phyloP scores from a whole-genome alignment of 352 stramenopile genomes.

The Globisporangium spinosum region DNA sequence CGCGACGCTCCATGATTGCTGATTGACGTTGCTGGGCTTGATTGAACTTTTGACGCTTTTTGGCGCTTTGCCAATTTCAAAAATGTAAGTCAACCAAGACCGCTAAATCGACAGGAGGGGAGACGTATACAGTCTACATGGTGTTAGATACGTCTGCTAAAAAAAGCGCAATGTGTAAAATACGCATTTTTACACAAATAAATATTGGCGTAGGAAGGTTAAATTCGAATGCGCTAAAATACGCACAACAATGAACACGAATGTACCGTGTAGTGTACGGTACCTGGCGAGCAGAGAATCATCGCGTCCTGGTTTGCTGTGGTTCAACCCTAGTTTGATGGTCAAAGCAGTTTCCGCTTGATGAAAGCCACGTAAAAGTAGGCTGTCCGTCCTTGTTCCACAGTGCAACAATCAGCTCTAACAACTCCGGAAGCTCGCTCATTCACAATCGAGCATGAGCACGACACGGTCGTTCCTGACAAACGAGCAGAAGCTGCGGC shows the following conservation, averaged over 20 bases:
- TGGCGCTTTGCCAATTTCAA: not conserved
- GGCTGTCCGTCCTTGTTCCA: not conserved
- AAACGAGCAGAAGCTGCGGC: conserved; percentile 38
- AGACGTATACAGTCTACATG: no score
- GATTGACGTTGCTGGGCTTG: not conserved
- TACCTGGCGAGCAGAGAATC: not conserved
- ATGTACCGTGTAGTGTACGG: no score
- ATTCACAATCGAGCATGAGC: conserved; percentile 1
- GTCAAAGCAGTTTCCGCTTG: not conserved
- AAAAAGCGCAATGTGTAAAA: no score
- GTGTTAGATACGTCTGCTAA: no score
- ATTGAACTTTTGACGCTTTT: not conserved
- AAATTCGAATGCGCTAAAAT: not conserved
- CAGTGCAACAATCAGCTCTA: not conserved
- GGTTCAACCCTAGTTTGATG: not conserved
- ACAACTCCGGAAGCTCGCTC: not conserved
- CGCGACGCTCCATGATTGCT: conserved; percentile 29
- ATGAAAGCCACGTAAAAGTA: not conserved
- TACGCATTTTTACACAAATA: no score
- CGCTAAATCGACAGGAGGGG: conserved; percentile 6
- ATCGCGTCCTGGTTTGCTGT: not conserved
- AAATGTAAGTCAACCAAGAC: conserved; percentile 9
- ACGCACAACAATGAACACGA: not conserved
- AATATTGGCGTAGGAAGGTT: no score
- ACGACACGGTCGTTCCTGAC: conserved; percentile 22